Evolutionary conservation across 2,329 filamentous ascomycete genomes (phyloP).

Genomic region (Calonectria honghensis): DNA sequence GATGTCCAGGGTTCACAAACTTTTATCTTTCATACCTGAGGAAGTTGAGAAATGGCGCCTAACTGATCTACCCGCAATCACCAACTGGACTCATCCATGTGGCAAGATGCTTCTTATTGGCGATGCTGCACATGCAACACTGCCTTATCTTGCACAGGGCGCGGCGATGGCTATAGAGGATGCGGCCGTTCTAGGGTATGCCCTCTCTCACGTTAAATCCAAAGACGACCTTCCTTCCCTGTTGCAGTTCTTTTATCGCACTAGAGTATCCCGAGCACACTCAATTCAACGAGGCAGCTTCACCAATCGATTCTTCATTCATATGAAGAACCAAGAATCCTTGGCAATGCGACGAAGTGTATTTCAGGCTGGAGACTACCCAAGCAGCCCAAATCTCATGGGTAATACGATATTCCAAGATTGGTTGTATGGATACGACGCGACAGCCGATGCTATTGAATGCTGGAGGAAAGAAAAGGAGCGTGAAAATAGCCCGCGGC

Average conservation of each 20-base stretch:
- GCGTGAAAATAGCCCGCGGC: neutral
- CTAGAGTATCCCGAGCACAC: constrained; percentile 25
- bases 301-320: constrained; percentile 35
- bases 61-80: constrained; percentile 27
- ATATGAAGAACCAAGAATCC: constrained; percentile 33
- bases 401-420: constrained; percentile 36
- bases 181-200: constrained; percentile 24
- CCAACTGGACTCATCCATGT: constrained; percentile 36
- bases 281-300: constrained; percentile 35
- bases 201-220: constrained; percentile 20
- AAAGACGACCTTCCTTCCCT: constrained; percentile 21
- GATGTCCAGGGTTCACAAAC: constrained; percentile 19
- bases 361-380: constrained; percentile 33
- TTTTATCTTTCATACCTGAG: constrained; percentile 25
- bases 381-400: constrained; percentile 35
- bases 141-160: constrained; percentile 32
- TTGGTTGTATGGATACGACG: constrained; percentile 37
- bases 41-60: constrained; percentile 38
- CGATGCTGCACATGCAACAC: constrained; percentile 35
- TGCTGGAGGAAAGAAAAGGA: constrained; percentile 28
- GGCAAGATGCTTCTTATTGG: constrained; percentile 37
- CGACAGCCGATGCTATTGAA: constrained; percentile 4
- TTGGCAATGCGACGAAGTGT: constrained; percentile 28
- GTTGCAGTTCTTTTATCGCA: constrained; percentile 32
- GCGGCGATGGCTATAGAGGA: constrained; percentile 38